A percentile compares a stretch with the other conserved stretches of the same genome.
These are phyloP conservation scores for Sclerotinia sclerotiorum DNA, from an alignment of 2,329 filamentous ascomycete species.

Conservation along the genomic window DNA sequence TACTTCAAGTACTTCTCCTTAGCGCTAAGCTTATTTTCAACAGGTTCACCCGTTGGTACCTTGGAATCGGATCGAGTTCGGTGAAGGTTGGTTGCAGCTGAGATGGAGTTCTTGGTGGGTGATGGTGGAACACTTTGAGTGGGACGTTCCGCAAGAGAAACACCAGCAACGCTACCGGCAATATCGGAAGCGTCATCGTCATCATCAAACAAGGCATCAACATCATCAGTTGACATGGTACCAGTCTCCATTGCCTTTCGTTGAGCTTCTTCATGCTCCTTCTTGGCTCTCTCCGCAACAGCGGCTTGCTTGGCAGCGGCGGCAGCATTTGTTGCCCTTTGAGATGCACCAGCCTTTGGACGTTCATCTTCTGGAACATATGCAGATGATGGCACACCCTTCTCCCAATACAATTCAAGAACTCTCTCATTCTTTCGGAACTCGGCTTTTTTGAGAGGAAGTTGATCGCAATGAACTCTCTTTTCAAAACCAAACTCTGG, in stretches of 20 bases:
- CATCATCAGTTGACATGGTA: slow-evolving; percentile 88
- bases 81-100: slow-evolving; percentile 67
- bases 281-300: slow-evolving; percentile 74
- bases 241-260: slow-evolving; percentile 93
- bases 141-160: slow-evolving; percentile 82
- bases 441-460: slow-evolving; percentile 98
- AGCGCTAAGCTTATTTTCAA: slow-evolving; percentile 78
- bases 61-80: slow-evolving; percentile 94
- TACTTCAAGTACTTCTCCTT: slow-evolving; percentile 95
- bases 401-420: slow-evolving; percentile 98
- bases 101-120: slow-evolving; percentile 72
- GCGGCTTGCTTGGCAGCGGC: slow-evolving; percentile 79
- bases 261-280: slow-evolving; percentile 86
- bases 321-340: slow-evolving; percentile 71
- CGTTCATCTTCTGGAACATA: slow-evolving; percentile 97
- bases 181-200: slow-evolving; percentile 80
- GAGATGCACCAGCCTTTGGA: slow-evolving; percentile 74
- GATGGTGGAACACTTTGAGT: slow-evolving; percentile 96
- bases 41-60: slow-evolving; percentile 70
- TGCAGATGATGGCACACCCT: slow-evolving; percentile 92
- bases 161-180: slow-evolving; percentile 88
- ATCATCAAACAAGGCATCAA: slow-evolving; percentile 94
- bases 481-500: slow-evolving; percentile 99
- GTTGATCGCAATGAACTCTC: slow-evolving; percentile 96
- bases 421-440: slow-evolving; percentile 95